Conservation (phyloP, 1,284 basidiomycete genomes). For the Singerocomus inundabilis region DNA sequence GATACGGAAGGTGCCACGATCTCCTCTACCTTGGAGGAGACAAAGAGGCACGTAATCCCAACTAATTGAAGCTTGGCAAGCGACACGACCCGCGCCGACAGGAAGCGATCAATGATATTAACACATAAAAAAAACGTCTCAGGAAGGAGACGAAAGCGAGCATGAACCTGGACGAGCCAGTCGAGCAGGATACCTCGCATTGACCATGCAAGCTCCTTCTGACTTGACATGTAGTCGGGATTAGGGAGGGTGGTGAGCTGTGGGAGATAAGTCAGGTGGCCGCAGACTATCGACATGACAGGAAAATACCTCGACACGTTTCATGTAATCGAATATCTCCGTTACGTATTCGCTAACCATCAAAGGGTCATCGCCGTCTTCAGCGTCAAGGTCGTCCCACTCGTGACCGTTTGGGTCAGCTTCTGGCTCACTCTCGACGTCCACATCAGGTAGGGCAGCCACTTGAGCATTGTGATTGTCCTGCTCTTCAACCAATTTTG, state of each 20-base stretch:
- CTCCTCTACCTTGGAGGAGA: constrained; percentile 96
- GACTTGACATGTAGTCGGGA: constrained; percentile 87
- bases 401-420: constrained; percentile 59
- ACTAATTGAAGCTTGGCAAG: constrained; percentile 94
- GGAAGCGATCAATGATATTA: constrained; percentile 97
- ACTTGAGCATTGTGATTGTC: constrained; percentile 28
- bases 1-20: constrained; percentile 87
- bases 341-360: constrained; percentile 98
- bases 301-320: constrained; percentile 58
- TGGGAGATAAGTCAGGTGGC: constrained; percentile 9
- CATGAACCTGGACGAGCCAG: constrained; percentile 97
- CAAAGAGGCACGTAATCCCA: constrained; percentile 91
- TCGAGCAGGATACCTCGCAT: constrained; percentile 95
- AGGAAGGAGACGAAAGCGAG: constrained; percentile 89
- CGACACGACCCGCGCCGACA: constrained; percentile 86
- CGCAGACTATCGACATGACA: constrained; percentile 5
- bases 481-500: constrained; percentile 32
- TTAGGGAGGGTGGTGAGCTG: constrained; percentile 83
- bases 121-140: constrained; percentile 95
- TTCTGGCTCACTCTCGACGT: constrained; percentile 45
- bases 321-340: constrained; percentile 94
- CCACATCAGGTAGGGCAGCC: constrained; percentile 39
- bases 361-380: constrained; percentile 91
- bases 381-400: constrained; percentile 91
- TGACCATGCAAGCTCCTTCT: constrained; percentile 89